Evolutionary conservation across 75 land plant genomes (phyloP).

Genomic region (Pseudotsuga menziesii): DNA sequence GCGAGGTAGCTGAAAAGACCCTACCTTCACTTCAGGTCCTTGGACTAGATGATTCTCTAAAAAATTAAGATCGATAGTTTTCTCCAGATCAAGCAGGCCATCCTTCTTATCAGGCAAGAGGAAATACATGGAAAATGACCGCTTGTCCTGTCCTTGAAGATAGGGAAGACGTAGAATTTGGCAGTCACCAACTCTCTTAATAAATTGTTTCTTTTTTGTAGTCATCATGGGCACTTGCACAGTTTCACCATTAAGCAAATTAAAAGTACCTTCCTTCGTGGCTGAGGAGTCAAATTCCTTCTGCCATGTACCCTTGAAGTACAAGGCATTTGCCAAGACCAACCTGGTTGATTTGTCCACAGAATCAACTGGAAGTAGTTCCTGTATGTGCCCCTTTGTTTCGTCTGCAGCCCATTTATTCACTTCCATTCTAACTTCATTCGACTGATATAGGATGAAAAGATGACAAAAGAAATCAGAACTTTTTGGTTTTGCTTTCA

Average conservation of each 20-base stretch:
- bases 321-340: constrained; percentile 39
- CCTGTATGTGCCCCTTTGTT: constrained; percentile 45
- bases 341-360: constrained; percentile 23
- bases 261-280: constrained; percentile 49
- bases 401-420: constrained; percentile 46
- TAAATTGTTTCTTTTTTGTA: constrained; percentile 32
- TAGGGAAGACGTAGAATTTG: constrained; percentile 53
- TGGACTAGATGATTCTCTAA: constrained; percentile 39
- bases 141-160: constrained; percentile 52
- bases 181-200: constrained; percentile 21
- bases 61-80: constrained; percentile 38
- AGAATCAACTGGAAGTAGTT: constrained; percentile 45
- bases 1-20: constrained; percentile 61
- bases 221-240: constrained; percentile 55
- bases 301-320: constrained; percentile 73
- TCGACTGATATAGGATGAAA: constrained; percentile 22
- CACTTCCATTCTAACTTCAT: constrained; percentile 31
- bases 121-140: constrained; percentile 77
- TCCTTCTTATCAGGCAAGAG: constrained; percentile 63
- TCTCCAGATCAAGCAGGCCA: constrained; percentile 51
- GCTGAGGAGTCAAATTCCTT: constrained; percentile 53
- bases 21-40: constrained; percentile 30
- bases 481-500: background rate
- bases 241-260: constrained; percentile 27
- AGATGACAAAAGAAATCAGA: background rate